Base-by-base conservation (phyloP, 1,139 yeast genomes). In the Pichiaceae sp. region DNA sequence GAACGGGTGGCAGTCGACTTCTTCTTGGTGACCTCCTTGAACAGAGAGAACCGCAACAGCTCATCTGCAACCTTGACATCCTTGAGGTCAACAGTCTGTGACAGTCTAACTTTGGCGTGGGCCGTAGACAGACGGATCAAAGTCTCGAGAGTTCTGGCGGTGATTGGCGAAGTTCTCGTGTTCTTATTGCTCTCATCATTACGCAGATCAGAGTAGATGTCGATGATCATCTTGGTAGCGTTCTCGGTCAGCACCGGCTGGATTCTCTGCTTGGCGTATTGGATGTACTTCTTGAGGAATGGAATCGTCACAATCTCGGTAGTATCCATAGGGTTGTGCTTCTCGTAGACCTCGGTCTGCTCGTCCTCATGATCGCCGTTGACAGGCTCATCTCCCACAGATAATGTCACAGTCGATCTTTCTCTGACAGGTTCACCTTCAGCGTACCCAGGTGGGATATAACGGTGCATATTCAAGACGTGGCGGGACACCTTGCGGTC, bases 91-190 rank as follows among this genome's bases (percentile, higher is more conserved):
- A 91, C 80, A 3, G 75, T 68, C 48, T 74, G 74, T 18, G 95
- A 82, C 38, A 91, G 67, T 50, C 98, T 70, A 12, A 91, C 86
- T 57, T 91, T 91, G 17, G 99, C 98, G 60, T 91, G 99, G 0
- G 98, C 98, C 1, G 97, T 85, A 1, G 97, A 72, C 43, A 91
- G 68, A 68, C 99, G 95, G 57, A 91, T 91, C 49, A 91, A 69
- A 0, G 99, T 91, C 63, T 91, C 99, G 50, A 91, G 68, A 3
- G 98, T 93, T 77, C 99, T 85, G 17, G 98, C 96, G 3, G 99
- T 91, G 47, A 93, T 86, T 29, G 99, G 98, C 1, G 95, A 83
- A 3, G 96, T 87, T 49, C 84, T 78, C 42, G 91, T 73, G 55
- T 79, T 84, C 50, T 78, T 79, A 34, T 76, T 81, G 37, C 78